Evolutionary conservation across 345 rosid genomes (phyloP).

Genomic region (Eucalyptus sp.): DNA sequence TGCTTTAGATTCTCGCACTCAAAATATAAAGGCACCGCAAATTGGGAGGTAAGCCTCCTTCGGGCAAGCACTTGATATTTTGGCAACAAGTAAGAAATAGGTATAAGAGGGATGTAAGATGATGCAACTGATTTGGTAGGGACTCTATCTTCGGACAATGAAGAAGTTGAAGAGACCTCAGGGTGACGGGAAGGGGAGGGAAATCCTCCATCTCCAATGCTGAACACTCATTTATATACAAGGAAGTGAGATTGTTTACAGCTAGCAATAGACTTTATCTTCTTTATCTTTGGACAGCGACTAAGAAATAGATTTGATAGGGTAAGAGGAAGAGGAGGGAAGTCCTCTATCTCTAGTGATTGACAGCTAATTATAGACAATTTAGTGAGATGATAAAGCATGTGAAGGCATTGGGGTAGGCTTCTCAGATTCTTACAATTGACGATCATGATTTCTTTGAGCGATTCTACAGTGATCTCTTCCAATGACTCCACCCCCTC

Average conservation of each 20-base stretch:
- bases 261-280: neutral
- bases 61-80: neutral
- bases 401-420: neutral
- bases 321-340: neutral
- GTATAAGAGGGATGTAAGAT: neutral
- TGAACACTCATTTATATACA: too few species aligned
- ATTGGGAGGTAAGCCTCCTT: neutral
- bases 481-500: neutral
- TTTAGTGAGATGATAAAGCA: neutral
- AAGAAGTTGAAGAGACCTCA: accelerated
- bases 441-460: neutral
- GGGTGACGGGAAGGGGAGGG: neutral
- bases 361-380: accelerated
- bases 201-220: too few species aligned
- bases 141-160: neutral
- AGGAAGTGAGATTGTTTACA: too few species aligned
- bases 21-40: accelerated
- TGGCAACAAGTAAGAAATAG: accelerated
- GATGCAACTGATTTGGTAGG: neutral
- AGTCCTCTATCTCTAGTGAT: neutral
- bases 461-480: neutral
- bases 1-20: neutral
- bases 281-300: neutral
- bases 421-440: neutral
- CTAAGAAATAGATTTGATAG: accelerated